Evolutionary conservation across 163 green algal species (phyloP), one percentile per base, ranked within the genome.

Genomic region (Scenedesmus sp.): DNA sequence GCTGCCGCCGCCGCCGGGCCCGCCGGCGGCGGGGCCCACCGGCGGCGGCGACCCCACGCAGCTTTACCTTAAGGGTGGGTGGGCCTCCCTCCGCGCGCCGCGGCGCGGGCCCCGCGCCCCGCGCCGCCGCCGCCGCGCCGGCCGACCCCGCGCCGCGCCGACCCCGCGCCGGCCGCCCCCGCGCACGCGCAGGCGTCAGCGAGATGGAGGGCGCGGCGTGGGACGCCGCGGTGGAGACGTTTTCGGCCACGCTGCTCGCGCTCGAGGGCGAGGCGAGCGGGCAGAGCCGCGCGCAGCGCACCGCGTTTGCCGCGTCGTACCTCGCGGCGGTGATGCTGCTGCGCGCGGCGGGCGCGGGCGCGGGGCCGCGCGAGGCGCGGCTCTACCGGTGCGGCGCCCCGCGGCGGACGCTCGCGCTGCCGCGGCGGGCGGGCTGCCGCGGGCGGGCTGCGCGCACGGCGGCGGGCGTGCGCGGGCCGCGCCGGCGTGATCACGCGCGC

Each of bases 311-410:
- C 14, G 45, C 60, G 9, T 62, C 65, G 48, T 81, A 81, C 39
- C 50, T 81, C 17, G 74, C 74, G 13, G 74, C 50, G 7, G 74
- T 81, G 7, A 57, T 81, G 74, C 74, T 81, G 34, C 36, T 81
- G 10, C 65, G 75, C 26, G 74, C 63, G 33, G 74, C 74, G 29
- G 74, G 48, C 9, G 48, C 62, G 10, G 74, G 62, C 6, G 50
- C 62, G 10, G 33, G 48, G 18, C 18, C 36, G 4, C 57, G 50
- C 3, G 74, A 75, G 31, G 74, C 74, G 7, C 34, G 39, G 26
- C 48, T 74, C 28, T 80, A 66, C 60, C 54, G 47, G 31, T 73
- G n/a, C n/a, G n/a, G n/a, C n/a, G n/a, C n/a, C n/a, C n/a, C n/a
- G n/a, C n/a, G n/a, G n/a, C n/a, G n/a, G n/a, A n/a, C n/a, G n/a